A percentile compares a stretch with the other conserved stretches of the same genome.
These are phyloP conservation scores for Capronia coronata DNA, from an alignment of 2,329 filamentous ascomycete genomes.

Conservation along the genomic window DNA sequence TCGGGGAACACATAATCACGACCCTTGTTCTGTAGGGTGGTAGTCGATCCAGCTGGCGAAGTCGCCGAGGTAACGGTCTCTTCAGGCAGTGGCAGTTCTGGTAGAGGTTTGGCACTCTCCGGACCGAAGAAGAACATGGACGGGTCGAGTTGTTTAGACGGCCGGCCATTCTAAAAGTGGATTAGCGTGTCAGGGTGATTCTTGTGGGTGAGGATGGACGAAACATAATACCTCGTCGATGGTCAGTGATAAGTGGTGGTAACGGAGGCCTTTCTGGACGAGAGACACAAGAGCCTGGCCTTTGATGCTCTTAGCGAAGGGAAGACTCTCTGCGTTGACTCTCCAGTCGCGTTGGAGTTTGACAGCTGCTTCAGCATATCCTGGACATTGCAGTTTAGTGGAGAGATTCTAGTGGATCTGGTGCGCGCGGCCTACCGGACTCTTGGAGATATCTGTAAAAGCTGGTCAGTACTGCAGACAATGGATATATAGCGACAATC, in stretches of 20 bases:
- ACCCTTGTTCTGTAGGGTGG: slow-evolving; percentile 33
- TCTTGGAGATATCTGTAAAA: slow-evolving; percentile 48
- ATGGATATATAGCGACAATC: no score
- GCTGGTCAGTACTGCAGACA: slow-evolving; percentile 16
- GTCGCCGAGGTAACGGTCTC: slow-evolving; percentile 29
- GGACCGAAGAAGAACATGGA: slow-evolving; percentile 45
- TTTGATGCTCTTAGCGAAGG: slow-evolving; percentile 55
- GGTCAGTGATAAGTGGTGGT: slow-evolving; percentile 40
- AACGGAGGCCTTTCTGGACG: slow-evolving; percentile 57
- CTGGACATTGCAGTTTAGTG: slow-evolving; percentile 32
- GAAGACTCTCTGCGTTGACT: slow-evolving; percentile 54
- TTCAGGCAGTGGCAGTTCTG: slow-evolving; percentile 24
- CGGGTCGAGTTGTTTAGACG: slow-evolving; percentile 31
- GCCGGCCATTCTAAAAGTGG: slow-evolving; percentile 26
- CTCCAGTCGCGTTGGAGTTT: slow-evolving; percentile 58
- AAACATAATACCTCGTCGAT: slow-evolving; percentile 41
- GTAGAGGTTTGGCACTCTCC: slow-evolving; percentile 31
- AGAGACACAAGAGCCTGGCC: slow-evolving; percentile 55
- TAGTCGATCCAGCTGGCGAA: slow-evolving; percentile 30
- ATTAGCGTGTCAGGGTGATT: slow-evolving; percentile 15
- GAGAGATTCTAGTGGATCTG: slow-evolving; percentile 17
- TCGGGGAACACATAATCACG: slow-evolving; percentile 36
- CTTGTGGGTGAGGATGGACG: slow-evolving; percentile 17
- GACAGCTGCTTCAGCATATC: slow-evolving; percentile 54
- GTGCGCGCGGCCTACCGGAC: slow-evolving; percentile 41